Evolutionary conservation across 2,329 filamentous ascomycete genomes (phyloP).

Genomic region (Ampelomyces quisqualis): DNA sequence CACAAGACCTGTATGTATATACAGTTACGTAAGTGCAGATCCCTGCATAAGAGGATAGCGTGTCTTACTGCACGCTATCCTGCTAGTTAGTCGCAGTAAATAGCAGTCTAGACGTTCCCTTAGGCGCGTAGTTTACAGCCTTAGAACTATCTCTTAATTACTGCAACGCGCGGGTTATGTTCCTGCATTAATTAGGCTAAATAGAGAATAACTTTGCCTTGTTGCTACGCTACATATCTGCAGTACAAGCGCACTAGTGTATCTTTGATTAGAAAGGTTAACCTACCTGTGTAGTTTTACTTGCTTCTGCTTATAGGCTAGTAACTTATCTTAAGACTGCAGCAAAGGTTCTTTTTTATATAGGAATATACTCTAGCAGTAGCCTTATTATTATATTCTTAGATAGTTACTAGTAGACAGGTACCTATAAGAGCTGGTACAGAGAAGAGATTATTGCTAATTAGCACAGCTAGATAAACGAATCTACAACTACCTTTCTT

Average conservation of each 20-base stretch:
- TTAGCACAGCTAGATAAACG: too few relatives aligned
- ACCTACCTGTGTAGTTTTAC: not conserved
- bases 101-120: not conserved
- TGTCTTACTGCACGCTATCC: not conserved
- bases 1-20: not conserved
- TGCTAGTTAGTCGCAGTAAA: too few relatives aligned
- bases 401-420: too few relatives aligned
- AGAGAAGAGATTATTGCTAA: too few relatives aligned
- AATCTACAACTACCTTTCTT: too few relatives aligned
- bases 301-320: not conserved
- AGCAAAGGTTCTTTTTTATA: too few relatives aligned
- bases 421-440: not conserved
- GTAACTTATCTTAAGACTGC: too few relatives aligned
- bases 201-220: not conserved
- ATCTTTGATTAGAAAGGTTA: too few relatives aligned
- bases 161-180: too few relatives aligned
- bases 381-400: too few relatives aligned
- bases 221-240: not conserved
- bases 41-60: not conserved
- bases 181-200: not conserved
- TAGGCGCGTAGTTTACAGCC: constrained; percentile 1
- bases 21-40: not conserved
- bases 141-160: too few relatives aligned
- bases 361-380: too few relatives aligned
- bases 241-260: not conserved